Percentiles rank a stretch among this genome's conserved stretches.
Conservation (phyloP, 2,329 filamentous ascomycete species). For the Chrysosphaeria jannelii region DNA sequence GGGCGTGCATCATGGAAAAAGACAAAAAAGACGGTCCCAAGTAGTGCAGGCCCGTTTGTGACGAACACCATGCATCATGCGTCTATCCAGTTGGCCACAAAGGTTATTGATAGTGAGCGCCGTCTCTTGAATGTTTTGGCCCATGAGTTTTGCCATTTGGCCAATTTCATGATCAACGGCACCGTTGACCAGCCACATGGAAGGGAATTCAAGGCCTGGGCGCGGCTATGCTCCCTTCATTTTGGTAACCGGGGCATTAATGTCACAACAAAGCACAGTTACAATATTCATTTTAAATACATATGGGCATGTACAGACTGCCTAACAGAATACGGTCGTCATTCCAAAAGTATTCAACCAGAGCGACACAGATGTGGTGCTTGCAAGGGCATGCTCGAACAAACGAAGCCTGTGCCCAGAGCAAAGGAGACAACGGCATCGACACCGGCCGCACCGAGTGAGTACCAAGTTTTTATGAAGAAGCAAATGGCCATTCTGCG, state of each 20-base stretch:
- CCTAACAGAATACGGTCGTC: slow-evolving; percentile 43
- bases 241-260: slow-evolving; percentile 34
- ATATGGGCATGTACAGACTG: slow-evolving; percentile 53
- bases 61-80: slow-evolving; percentile 40
- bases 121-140: slow-evolving; percentile 73
- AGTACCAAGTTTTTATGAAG: slow-evolving; percentile 27
- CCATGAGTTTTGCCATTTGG: slow-evolving; percentile 86
- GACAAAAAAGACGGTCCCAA: slow-evolving; percentile 14
- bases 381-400: slow-evolving; percentile 41
- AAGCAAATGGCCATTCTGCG: slow-evolving; percentile 32
- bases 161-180: slow-evolving; percentile 65
- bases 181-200: slow-evolving; percentile 6
- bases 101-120: slow-evolving; percentile 51
- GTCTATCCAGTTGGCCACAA: slow-evolving; percentile 63
- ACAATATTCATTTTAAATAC: slow-evolving; percentile 79
- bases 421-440: slow-evolving; percentile 5
- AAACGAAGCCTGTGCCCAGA: slow-evolving; percentile 52
- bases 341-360: slow-evolving; percentile 62
- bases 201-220: slow-evolving; percentile 6
- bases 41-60: too few species aligned
- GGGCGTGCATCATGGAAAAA: slow-evolving; percentile 45
- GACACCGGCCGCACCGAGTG: slow-evolving; percentile 7
- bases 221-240: slow-evolving; percentile 13
- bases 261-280: slow-evolving; percentile 73
- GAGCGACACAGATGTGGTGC: slow-evolving; percentile 39